A percentile compares a stretch with the other conserved stretches of the same genome.
phyloP scores from a whole-genome alignment of 306 rosid species.

The Citrullus amarus region DNA sequence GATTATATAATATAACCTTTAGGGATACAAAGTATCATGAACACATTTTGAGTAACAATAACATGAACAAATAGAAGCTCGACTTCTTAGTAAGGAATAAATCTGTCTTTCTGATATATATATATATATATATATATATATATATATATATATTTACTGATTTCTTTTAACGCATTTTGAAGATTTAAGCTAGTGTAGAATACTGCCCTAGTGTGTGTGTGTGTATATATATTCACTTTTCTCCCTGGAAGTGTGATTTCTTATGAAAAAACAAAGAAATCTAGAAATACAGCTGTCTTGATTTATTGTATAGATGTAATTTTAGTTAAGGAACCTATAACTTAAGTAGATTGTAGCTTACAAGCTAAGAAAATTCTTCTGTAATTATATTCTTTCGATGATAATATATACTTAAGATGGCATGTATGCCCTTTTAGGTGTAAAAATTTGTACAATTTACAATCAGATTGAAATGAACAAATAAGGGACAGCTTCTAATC shows the following conservation, averaged over 20 bases:
- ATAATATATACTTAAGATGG: background rate
- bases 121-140: too few relatives aligned
- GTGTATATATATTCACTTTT: background rate
- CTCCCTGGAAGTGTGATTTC: background rate
- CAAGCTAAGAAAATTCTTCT: background rate
- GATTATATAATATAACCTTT: background rate
- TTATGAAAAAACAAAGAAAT: too few relatives aligned
- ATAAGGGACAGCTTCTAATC: background rate
- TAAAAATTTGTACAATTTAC: background rate
- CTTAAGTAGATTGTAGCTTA: background rate
- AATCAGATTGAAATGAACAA: background rate
- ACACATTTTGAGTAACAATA: background rate
- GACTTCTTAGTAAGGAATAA: background rate
- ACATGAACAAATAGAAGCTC: background rate
- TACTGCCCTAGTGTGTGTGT: background rate
- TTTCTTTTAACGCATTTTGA: background rate
- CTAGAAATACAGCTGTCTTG: background rate
- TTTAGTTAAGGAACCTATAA: background rate
- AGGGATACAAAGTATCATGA: background rate
- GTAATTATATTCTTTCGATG: background rate
- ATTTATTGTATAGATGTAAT: background rate
- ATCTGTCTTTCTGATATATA: background rate
- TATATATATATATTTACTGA: too few relatives aligned
- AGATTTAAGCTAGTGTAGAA: background rate
- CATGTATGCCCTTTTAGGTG: background rate